Base-by-base conservation (phyloP, 805 yeast species). In the Clavispora vitiphila region DNA sequence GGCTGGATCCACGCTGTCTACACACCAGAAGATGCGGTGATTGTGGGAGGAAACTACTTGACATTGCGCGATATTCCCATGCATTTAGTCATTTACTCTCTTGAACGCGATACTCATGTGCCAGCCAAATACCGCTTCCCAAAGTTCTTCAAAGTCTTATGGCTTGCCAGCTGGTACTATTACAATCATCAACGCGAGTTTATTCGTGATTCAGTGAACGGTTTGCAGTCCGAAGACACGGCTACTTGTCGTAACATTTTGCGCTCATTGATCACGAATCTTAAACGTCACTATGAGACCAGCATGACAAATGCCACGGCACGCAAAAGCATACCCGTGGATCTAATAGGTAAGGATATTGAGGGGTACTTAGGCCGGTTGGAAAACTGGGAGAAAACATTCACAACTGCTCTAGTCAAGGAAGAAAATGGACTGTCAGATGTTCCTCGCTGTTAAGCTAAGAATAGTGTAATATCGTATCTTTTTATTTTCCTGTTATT, bases 1-100 rank as follows among this genome's bases (percentile, higher is more conserved):
- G 96, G 96, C 0, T 89, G 96, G 95, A 88, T 89, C 38, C 96
- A 89, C 61, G 81, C 93, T 0, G 97, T 89, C 0, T 79, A 79
- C 54, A 88, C 96, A 0, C 91, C 95, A 0, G 64, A 67, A 12
- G 96, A 89, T 56, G 77, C 95, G 0, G 64, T 88, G 2, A 88
- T 89, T 3, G 76, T 89, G 41, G 96, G 96, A 2, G 97, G 97
- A 0, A 89, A 89, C 58, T 89, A 82, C 57, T 64, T 89, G 21
- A 86, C 95, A 0, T 56, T 79, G 31, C 62, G 77, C 41, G 81
- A 82, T 53, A 62, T 87, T 47, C 66, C 69, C 16, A 81, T 72
- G 48, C 95, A 89, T 56, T 56, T 86, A 29, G 67, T 66, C 37
- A 74, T 87, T 8, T 76, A 75, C 40, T 66, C 73, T 8, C 69